Percentiles rank a stretch among this genome's conserved stretches.
phyloP scores from a whole-genome alignment of 805 yeast species.

The Ogataea nitratoaversa region DNA sequence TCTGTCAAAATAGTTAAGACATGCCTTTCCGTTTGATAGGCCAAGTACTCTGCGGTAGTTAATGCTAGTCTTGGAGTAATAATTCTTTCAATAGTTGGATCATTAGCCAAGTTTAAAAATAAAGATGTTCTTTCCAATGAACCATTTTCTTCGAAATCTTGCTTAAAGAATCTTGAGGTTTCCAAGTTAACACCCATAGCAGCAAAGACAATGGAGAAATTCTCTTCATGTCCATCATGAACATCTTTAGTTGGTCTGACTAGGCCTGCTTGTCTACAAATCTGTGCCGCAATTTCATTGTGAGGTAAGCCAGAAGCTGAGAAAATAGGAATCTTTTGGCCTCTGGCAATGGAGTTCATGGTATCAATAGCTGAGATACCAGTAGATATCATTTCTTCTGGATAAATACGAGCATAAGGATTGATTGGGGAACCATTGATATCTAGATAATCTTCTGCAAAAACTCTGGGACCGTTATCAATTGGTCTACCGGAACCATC shows the following conservation, averaged over 20 bases:
- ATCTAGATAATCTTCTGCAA: slow-evolving; percentile 97
- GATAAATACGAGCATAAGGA: slow-evolving; percentile 97
- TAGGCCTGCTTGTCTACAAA: slow-evolving; percentile 98
- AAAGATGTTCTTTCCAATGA: slow-evolving; percentile 96
- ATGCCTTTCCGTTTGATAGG: slow-evolving; percentile 98
- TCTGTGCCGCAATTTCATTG: slow-evolving; percentile 99
- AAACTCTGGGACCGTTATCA: slow-evolving; percentile 96
- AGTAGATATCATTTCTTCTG: slow-evolving; percentile 99
- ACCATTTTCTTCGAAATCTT: slow-evolving; percentile 98
- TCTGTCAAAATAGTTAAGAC: slow-evolving; percentile 97
- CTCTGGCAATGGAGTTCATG: slow-evolving; percentile 99
- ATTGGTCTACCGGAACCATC: slow-evolving; percentile 99
- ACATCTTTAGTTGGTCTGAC: slow-evolving; percentile 99
- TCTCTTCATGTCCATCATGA: slow-evolving; percentile 99
- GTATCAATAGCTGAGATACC: slow-evolving; percentile 99
- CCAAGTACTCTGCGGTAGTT: slow-evolving; percentile 97
- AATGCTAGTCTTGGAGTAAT: slow-evolving; percentile 98
- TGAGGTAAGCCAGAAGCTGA: slow-evolving; percentile 99
- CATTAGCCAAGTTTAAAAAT: slow-evolving; percentile 96
- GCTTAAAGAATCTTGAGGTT: slow-evolving; percentile 97
- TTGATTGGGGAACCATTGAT: slow-evolving; percentile 99
- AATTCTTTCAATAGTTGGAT: slow-evolving; percentile 99
- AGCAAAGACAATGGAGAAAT: slow-evolving; percentile 97
- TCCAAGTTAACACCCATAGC: slow-evolving; percentile 99
- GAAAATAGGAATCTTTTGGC: slow-evolving; percentile 98